Evolutionary conservation across 2,329 filamentous ascomycete genomes (phyloP).

Genomic region (Dendrostoma leiphaemia): DNA sequence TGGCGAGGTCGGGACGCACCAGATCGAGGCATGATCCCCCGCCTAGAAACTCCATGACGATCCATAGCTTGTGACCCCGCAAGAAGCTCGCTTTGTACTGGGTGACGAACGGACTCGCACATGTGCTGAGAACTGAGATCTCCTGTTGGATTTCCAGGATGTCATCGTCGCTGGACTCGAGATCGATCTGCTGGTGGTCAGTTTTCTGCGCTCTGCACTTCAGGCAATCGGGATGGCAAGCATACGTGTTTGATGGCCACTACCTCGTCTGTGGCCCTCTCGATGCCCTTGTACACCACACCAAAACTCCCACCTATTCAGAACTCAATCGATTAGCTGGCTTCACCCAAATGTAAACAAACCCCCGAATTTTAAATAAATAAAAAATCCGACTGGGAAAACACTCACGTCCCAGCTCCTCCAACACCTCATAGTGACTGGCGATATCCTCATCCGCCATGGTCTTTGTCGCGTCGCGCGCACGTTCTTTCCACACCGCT

Average conservation of each 20-base stretch:
- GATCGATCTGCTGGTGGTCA: conserved; percentile 71
- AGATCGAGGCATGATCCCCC: conserved; percentile 94
- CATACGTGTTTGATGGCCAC: conserved; percentile 96
- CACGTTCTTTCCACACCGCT: conserved; percentile 2
- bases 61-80: conserved; percentile 97
- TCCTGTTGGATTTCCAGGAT: conserved; percentile 98
- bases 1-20: conserved; percentile 62
- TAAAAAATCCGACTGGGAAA: too few species aligned
- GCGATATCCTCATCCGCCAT: conserved; percentile 69
- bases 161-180: conserved; percentile 97
- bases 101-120: conserved; percentile 89
- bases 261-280: conserved; percentile 83
- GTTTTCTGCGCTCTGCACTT: too few species aligned
- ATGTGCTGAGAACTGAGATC: conserved; percentile 92
- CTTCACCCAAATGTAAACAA: too few species aligned
- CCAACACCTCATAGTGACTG: conserved; percentile 87
- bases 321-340: conserved; percentile 8
- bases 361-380: too few species aligned
- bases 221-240: too few species aligned
- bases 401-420: conserved; percentile 88
- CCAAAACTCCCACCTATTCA: conserved; percentile 85
- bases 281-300: conserved; percentile 94
- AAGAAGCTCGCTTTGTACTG: conserved; percentile 96
- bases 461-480: background rate
- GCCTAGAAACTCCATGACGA: conserved; percentile 97